Conservation (phyloP, 1,284 basidiomycete species). For the Exobasidium cylindrosporum region DNA sequence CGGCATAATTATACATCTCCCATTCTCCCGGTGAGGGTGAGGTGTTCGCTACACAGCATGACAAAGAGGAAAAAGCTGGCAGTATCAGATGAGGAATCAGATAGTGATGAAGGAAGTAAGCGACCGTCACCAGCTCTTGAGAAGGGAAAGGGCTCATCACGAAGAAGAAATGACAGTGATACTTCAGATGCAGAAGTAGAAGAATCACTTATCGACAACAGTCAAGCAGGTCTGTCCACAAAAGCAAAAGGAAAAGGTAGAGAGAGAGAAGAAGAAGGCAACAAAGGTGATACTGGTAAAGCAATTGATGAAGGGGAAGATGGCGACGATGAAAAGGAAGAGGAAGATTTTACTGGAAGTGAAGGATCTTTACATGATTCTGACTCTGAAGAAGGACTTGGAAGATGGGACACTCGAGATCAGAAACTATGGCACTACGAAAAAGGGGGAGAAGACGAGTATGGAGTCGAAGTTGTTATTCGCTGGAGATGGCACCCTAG, state of each 20-base stretch:
- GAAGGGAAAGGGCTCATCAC: background rate
- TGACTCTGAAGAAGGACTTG: background rate
- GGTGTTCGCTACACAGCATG: no score
- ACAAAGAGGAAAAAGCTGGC: background rate
- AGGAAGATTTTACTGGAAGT: background rate
- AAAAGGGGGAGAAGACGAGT: background rate
- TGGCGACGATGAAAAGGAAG: background rate
- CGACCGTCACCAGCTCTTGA: background rate
- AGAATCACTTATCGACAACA: constrained; percentile 2
- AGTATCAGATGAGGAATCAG: background rate
- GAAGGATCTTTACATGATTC: background rate
- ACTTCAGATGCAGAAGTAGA: background rate
- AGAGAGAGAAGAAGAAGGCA: background rate
- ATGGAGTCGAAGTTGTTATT: background rate
- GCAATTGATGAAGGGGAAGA: no score
- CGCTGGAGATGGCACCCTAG: constrained; percentile 2
- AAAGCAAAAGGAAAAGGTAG: background rate
- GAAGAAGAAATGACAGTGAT: background rate
- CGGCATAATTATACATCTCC: no score
- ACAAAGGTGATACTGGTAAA: background rate
- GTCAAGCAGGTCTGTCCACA: background rate
- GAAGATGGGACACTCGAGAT: background rate
- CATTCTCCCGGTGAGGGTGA: no score
- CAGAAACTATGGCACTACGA: background rate
- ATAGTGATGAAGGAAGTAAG: background rate